These are phyloP conservation scores for Coriolopsis trogii DNA, from an alignment of 1,284 basidiomycete species.

Conservation along the genomic window DNA sequence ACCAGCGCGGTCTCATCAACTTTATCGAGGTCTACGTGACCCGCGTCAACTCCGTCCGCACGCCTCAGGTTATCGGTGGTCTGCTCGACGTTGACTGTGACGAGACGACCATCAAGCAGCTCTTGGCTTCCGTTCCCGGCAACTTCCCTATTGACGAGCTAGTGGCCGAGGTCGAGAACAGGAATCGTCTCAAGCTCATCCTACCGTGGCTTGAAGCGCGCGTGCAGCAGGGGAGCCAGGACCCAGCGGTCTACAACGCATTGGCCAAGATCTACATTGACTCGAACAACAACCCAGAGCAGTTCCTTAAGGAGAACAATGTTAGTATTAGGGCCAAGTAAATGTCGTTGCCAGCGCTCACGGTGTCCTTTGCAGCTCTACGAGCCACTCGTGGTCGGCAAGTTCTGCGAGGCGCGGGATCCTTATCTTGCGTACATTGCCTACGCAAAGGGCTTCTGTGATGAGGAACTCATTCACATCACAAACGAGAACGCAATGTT, in stretches of 20 bases:
- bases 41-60: constrained; percentile 95
- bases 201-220: constrained; percentile 96
- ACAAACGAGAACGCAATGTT: constrained; percentile 99
- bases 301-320: constrained; percentile 99
- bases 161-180: constrained; percentile 95
- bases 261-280: constrained; percentile 99
- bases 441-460: constrained; percentile 99
- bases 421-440: constrained; percentile 99
- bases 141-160: constrained; percentile 98
- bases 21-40: constrained; percentile 99
- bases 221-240: constrained; percentile 91
- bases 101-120: constrained; percentile 92
- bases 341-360: background rate
- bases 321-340: constrained; percentile 44
- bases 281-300: constrained; percentile 97
- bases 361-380: constrained; percentile 64
- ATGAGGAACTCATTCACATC: constrained; percentile 96
- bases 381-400: constrained; percentile 95
- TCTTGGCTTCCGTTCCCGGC: constrained; percentile 93
- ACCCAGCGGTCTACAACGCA: constrained; percentile 94
- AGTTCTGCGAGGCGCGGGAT: constrained; percentile 99
- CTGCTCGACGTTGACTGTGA: constrained; percentile 98
- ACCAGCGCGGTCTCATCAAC: constrained; percentile 96
- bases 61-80: constrained; percentile 98
- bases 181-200: constrained; percentile 96